These are phyloP conservation scores for Immersiporthe knoxdaviesiana DNA, from an alignment of 2,329 filamentous ascomycete species.

Conservation along the genomic window DNA sequence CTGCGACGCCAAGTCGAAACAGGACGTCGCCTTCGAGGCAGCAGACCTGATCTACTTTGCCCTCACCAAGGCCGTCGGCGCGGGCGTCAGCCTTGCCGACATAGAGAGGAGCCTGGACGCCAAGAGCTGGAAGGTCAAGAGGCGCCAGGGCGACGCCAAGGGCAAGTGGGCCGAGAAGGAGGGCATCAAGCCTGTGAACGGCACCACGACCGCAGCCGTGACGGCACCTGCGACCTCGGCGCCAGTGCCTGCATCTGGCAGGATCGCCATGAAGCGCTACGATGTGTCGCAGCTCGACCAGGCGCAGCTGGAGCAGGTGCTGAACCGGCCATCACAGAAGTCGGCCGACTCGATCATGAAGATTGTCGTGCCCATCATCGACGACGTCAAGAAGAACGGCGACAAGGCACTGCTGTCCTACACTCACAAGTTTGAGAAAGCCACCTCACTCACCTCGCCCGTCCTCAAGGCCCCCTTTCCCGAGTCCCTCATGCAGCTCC, in stretches of 20 bases:
- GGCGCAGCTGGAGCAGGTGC: slow-evolving; percentile 69
- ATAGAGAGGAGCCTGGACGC: slow-evolving; percentile 91
- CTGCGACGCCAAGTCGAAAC: slow-evolving; percentile 79
- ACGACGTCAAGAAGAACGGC: slow-evolving; percentile 79
- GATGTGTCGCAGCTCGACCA: slow-evolving; percentile 67
- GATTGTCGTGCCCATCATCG: slow-evolving; percentile 89
- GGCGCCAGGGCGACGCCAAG: slow-evolving; percentile 92
- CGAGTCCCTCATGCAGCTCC: slow-evolving; percentile 79
- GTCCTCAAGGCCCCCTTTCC: slow-evolving; percentile 91
- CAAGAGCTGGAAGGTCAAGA: slow-evolving; percentile 94
- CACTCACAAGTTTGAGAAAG: slow-evolving; percentile 98
- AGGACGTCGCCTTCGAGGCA: slow-evolving; percentile 90
- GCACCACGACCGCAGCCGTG: slow-evolving; percentile 40
- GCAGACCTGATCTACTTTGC: slow-evolving; percentile 97
- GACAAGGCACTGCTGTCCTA: slow-evolving; percentile 89
- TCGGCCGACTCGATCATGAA: slow-evolving; percentile 93
- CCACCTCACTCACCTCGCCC: slow-evolving; percentile 84
- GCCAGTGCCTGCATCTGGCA: slow-evolving; percentile 41
- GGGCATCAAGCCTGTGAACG: slow-evolving; percentile 58
- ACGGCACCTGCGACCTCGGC: slow-evolving; percentile 36
- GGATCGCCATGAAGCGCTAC: slow-evolving; percentile 83
- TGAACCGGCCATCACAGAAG: slow-evolving; percentile 90
- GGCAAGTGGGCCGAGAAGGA: slow-evolving; percentile 87
- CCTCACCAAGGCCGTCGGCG: slow-evolving; percentile 82
- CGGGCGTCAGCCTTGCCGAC: slow-evolving; percentile 84